A percentile compares a stretch with the other conserved stretches of the same genome.
phyloP scores from a whole-genome alignment of 2,329 filamentous ascomycete genomes.

The Colletotrichum tamarilloi region DNA sequence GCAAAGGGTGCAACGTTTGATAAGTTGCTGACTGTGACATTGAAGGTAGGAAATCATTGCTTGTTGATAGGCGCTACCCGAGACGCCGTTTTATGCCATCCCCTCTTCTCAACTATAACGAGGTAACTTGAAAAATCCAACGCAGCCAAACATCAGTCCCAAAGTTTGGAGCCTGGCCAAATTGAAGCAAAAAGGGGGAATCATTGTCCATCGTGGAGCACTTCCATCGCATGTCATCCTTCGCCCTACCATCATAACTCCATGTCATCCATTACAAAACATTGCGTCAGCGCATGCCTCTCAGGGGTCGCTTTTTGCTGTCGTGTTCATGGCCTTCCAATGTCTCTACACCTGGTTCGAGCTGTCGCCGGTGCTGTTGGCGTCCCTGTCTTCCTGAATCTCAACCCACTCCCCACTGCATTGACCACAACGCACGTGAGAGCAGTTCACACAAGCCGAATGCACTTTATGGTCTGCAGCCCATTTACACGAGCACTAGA shows the following conservation, averaged over 20 bases:
- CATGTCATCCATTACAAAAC: background rate
- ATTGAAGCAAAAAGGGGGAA: background rate
- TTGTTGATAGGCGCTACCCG: background rate
- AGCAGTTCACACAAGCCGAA: slow-evolving; percentile 14
- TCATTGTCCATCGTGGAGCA: background rate
- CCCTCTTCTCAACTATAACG: background rate
- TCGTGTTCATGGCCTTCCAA: background rate
- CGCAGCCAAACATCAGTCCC: background rate
- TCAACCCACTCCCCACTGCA: background rate
- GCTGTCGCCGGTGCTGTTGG: background rate
- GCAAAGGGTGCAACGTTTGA: background rate
- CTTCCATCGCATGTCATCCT: background rate
- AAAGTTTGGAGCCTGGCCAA: background rate
- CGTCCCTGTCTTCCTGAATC: background rate
- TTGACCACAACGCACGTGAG: slow-evolving; percentile 13
- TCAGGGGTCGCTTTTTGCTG: background rate
- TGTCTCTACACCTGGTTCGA: background rate
- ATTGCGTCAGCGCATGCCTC: background rate
- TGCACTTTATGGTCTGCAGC: slow-evolving; percentile 1
- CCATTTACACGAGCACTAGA: slow-evolving; percentile 23
- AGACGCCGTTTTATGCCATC: background rate
- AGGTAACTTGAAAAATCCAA: background rate
- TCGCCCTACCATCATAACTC: background rate
- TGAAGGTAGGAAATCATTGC: background rate
- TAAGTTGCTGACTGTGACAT: background rate